Evolutionary conservation across 495 filamentous ascomycete genomes (phyloP), one percentile per base, ranked within the genome.

Genomic region (Penicilliopsis zonata): DNA sequence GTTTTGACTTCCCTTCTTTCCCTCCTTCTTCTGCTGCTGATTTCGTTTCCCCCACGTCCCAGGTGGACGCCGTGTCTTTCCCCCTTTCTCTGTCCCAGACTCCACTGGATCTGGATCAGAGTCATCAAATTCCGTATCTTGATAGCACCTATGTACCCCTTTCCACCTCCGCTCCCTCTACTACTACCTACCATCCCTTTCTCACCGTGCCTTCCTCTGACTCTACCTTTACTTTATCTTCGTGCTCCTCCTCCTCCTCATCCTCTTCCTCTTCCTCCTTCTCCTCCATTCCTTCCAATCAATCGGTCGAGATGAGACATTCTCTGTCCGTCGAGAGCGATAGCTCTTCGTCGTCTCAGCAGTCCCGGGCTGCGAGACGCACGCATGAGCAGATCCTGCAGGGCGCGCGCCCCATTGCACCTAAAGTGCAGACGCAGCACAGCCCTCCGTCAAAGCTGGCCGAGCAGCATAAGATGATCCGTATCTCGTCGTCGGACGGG

Each of bases 401-500:
- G 15, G 57, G 50, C 25, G 35, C 62, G 9, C 52, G 66, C 10
- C 61, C 52, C 13, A 61, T 72, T 30, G 61, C 58, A 1, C 64
- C 66, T 5, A 69, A 68, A 39, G 38, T 53, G 9, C 49, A 58
- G 28, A 43, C 47, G 3, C 40, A 45, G 5, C 40, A 45, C 5
- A 42, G 33, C 36, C 33, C 48, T 3, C 46, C 46, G 18, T 38
- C 49, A 1, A 53, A 58, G 28, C 34, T 51, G 16, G 48, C 36
- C 15, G 57, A 53, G 27, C 49, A 42, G 16, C 54, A 60, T 34
- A 60, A 58, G 47, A 75, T 76, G 67, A 44, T 67, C 36, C 67
- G 69, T 30, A 57, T 72, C 41, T 59, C 61, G 25, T 74, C 73
- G 6, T 54, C 62, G 27, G 69, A 78, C 43, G 74, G 71, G 12